Evolutionary conservation across 108 stramenopile species (phyloP).

Genomic region (Cyclotella baltica): DNA sequence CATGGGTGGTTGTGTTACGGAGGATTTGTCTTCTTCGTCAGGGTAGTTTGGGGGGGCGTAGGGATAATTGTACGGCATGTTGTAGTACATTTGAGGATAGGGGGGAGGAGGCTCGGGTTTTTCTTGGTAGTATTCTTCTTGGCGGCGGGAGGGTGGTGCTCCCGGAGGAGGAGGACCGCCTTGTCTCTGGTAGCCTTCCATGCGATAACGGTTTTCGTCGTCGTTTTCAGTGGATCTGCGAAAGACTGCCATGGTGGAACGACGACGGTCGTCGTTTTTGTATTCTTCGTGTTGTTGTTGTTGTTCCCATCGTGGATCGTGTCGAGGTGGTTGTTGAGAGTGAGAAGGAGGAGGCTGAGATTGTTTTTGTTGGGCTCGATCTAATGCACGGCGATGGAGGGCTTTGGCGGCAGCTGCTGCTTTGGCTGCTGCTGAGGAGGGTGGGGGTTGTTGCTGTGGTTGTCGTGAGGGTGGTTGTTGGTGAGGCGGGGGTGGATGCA

Average conservation of each 20-base stretch:
- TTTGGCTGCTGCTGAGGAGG: constrained; percentile 49
- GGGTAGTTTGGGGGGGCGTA: constrained; percentile 8
- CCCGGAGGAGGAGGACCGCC: neutral
- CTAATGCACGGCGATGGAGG: constrained; percentile 43
- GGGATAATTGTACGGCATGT: neutral
- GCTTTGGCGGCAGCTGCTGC: constrained; percentile 52
- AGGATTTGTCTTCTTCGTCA: neutral
- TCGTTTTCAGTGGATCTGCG: neutral
- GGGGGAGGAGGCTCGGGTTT: neutral
- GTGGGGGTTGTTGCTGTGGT: constrained; percentile 12
- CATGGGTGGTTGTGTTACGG: neutral
- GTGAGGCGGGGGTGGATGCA: neutral
- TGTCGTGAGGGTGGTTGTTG: neutral
- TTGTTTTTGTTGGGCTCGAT: constrained; percentile 41
- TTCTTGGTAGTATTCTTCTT: constrained; percentile 4
- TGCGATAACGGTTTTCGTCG: neutral
- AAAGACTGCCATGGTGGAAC: constrained; percentile 18
- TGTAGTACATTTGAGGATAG: neutral
- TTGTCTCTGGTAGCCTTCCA: neutral
- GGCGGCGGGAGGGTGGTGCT: neutral
- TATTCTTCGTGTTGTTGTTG: neutral
- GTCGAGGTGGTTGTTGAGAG: constrained; percentile 2
- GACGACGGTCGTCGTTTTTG: constrained; percentile 1
- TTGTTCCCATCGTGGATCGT: constrained; percentile 8
- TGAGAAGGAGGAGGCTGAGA: constrained; percentile 6